Evolutionary conservation across 2,329 filamentous ascomycete species (phyloP).

Genomic region (Bipolaris sorokiniana): DNA sequence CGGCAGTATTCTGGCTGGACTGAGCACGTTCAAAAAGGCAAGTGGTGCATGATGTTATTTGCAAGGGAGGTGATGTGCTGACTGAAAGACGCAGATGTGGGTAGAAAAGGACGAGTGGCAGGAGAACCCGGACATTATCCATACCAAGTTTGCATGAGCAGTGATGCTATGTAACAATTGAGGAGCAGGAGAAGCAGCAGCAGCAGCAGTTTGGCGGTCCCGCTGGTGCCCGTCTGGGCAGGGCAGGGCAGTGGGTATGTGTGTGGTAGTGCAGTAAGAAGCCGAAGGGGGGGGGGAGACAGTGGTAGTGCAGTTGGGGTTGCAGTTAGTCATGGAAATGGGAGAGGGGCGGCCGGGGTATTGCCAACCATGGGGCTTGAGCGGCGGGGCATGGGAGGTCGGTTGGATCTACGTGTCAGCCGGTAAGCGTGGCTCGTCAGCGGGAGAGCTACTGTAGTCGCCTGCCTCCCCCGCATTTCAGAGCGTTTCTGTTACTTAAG

Average conservation of each 20-base stretch:
- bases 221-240: conserved; percentile 42
- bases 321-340: conserved; percentile 47
- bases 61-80: conserved; percentile 26
- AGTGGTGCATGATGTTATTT: conserved; percentile 36
- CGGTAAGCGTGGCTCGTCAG: conserved; percentile 22
- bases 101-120: conserved; percentile 99
- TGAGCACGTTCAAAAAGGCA: conserved; percentile 99
- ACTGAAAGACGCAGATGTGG: conserved; percentile 78
- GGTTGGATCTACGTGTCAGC: conserved; percentile 37
- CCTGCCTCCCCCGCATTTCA: conserved; percentile 46
- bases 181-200: conserved; percentile 14
- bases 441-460: conserved; percentile 42
- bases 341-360: conserved; percentile 28
- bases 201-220: conserved; percentile 29
- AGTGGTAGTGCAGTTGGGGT: conserved; percentile 16
- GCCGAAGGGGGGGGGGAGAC: background rate
- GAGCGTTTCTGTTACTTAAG: conserved; percentile 47
- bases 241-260: conserved; percentile 30
- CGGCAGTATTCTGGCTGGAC: conserved; percentile 91
- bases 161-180: conserved; percentile 37
- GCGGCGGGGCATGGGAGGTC: conserved; percentile 26
- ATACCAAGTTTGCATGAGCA: conserved; percentile 86
- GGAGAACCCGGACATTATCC: conserved; percentile 98
- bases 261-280: background rate
- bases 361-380: conserved; percentile 28